Evolutionary conservation across 2,329 filamentous ascomycete species (phyloP), one percentile per base, ranked within the genome.

Genomic region (Neodidymelliopsis sp.): DNA sequence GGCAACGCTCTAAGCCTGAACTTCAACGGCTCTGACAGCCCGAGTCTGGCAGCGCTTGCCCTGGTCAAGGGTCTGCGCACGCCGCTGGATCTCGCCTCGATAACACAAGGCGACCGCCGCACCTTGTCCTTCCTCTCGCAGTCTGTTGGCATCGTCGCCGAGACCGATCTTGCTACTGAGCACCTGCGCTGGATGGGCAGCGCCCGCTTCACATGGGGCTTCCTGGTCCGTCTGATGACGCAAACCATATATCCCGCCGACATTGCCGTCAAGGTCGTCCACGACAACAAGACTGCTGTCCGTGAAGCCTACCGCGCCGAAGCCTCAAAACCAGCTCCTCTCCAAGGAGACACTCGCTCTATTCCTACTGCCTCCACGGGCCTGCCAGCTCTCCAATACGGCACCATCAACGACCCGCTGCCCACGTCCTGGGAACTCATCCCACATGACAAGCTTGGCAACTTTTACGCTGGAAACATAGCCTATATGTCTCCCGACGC

Each of bases 391-490:
- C 77, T 97, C 27, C 81, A 83, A 62, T 96, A 90, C 63, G 94
- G 94, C 38, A 93, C 90, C 0, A 77, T 94, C 49, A 83, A 84
- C 40, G 90, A 95, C 60, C 80, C 87, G 12, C 70, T 97, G 0
- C 92, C 91, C 0, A 76, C 82, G 2, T 87, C 84, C 34, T 99
- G 94, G 91, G 81, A 88, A 53, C 75, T 88, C 15, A 75, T 88
- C 3, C 84, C 88, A 0, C 83, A 88, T 55, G 85, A 94, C 54
- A 90, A 87, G 22, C 78, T 99, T 45, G 91, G 91, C 35, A 97
- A 90, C 65, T 96, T 99, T 71, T 97, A 95, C 74, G 89, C 87
- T 23, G 94, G 94, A 54, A 99, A 97, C 70, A 95, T 97, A 87
- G 85, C 89, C 18, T 95, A 88, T 73, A 93, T 99, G 90, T 87